Percentiles rank a stretch among this genome's conserved stretches.
These are phyloP conservation scores for Mycena sanguinolenta DNA, from an alignment of 768 basidiomycete genomes.

Conservation along the genomic window DNA sequence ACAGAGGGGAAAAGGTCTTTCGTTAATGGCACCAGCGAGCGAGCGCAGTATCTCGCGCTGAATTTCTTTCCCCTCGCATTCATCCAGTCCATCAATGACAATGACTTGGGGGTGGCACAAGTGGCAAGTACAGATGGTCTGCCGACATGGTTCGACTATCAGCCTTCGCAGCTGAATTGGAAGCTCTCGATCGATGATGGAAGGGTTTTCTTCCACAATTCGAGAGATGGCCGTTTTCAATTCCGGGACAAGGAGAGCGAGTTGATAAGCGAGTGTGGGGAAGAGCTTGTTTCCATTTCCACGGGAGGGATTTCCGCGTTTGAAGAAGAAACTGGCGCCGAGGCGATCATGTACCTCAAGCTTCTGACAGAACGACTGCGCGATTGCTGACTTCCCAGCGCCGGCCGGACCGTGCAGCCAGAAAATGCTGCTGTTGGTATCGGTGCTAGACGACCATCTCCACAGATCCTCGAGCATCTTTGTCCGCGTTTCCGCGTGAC, in stretches of 20 bases:
- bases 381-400: slow-evolving; percentile 11
- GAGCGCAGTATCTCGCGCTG: neutral
- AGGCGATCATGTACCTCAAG: neutral
- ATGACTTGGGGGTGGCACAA: neutral
- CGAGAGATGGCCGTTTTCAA: neutral
- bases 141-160: neutral
- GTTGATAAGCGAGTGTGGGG: neutral
- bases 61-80: neutral
- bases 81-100: slow-evolving; percentile 1
- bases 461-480: neutral
- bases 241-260: neutral
- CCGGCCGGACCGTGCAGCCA: slow-evolving; percentile 3
- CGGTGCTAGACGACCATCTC: neutral
- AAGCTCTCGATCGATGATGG: neutral
- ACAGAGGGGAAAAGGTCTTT: neutral
- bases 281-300: neutral
- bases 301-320: neutral
- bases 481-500: neutral
- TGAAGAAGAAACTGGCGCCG: slow-evolving; percentile 7
- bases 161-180: neutral
- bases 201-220: neutral
- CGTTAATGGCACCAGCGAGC: neutral
- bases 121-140: neutral
- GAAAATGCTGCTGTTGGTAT: neutral
- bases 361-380: neutral